These are phyloP conservation scores for Lumnitzera racemosa DNA, from an alignment of 345 rosid species.

Conservation along the genomic window DNA sequence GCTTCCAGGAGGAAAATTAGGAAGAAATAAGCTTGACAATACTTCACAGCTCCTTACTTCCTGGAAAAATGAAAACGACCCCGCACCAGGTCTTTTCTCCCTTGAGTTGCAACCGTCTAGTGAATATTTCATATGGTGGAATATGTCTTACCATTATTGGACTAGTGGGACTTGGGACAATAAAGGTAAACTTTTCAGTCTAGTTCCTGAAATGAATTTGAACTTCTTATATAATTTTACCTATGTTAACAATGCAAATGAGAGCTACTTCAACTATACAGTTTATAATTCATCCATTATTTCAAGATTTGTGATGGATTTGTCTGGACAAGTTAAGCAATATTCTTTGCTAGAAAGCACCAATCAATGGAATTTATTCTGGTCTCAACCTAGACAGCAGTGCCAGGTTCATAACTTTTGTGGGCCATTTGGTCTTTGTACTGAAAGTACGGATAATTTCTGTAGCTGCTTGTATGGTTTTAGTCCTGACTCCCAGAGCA, in stretches of 20 bases:
- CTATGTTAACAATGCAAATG: conserved; percentile 27
- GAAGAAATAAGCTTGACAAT: conserved; percentile 29
- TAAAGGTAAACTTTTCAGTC: conserved; percentile 23
- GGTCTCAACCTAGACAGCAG: conserved; percentile 63
- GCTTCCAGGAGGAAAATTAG: conserved; percentile 64
- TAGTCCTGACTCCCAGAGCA: conserved; percentile 12
- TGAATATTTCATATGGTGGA: conserved; percentile 48
- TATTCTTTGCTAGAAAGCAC: conserved; percentile 22
- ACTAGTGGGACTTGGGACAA: conserved; percentile 60
- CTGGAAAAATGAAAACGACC: conserved; percentile 57
- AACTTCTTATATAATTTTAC: conserved; percentile 46
- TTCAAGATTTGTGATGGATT: conserved; percentile 48
- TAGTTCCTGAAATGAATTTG: conserved; percentile 64
- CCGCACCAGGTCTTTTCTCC: conserved; percentile 69
- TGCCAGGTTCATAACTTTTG: conserved; percentile 65
- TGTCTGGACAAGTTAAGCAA: conserved; percentile 57
- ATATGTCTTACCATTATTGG: conserved; percentile 43
- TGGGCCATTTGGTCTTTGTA: conserved; percentile 63
- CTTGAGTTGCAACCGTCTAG: conserved; percentile 49
- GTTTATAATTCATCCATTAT: conserved; percentile 13
- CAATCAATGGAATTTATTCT: conserved; percentile 51
- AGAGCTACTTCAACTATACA: conserved; percentile 58
- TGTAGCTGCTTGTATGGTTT: conserved; percentile 43
- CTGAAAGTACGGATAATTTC: conserved; percentile 10
- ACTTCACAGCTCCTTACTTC: conserved; percentile 36